Conservation (phyloP, 1,284 basidiomycete species). For the Apiotrichum montevideense region DNA sequence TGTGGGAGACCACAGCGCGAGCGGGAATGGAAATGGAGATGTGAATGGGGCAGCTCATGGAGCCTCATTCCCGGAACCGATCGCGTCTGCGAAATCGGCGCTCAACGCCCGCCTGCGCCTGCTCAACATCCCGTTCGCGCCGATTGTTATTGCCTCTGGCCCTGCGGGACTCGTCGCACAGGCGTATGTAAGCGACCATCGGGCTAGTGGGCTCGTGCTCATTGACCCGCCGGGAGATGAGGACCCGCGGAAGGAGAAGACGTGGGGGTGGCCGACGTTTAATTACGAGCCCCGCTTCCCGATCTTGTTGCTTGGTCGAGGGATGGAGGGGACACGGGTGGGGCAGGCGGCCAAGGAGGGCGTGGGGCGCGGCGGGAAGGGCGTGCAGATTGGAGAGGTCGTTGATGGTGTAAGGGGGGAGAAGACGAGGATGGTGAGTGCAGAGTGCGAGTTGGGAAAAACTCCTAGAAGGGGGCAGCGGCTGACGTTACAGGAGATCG, state of each 20-base stretch:
- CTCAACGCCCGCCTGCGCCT: conserved; percentile 41
- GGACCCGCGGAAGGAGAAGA: conserved; percentile 28
- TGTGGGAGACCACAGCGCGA: not conserved
- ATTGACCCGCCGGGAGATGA: conserved; percentile 53
- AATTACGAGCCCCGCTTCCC: conserved; percentile 61
- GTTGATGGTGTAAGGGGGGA: conserved; percentile 31
- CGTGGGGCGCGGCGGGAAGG: conserved; percentile 36
- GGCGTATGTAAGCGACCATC: conserved; percentile 61
- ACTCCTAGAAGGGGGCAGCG: too few species aligned
- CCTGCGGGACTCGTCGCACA: conserved; percentile 56
- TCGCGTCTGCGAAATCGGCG: conserved; percentile 30
- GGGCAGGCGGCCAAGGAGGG: conserved; percentile 22
- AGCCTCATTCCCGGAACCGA: conserved; percentile 6
- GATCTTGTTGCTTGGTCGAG: conserved; percentile 51
- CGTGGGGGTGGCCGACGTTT: conserved; percentile 51
- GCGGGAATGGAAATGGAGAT: not conserved
- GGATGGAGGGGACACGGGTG: conserved; percentile 13
- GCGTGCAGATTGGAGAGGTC: conserved; percentile 29
- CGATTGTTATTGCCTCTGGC: conserved; percentile 57
- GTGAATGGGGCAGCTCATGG: not conserved
- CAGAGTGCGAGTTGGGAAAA: not conserved
- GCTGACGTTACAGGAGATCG: conserved; percentile 33
- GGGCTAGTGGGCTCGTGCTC: conserved; percentile 57
- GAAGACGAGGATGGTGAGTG: conserved; percentile 32
- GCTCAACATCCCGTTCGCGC: conserved; percentile 57